Percentiles rank a stretch among this genome's conserved stretches.
These are phyloP conservation scores for Saccharomycopsis sp. DNA, from an alignment of 805 yeast genomes.

Conservation along the genomic window DNA sequence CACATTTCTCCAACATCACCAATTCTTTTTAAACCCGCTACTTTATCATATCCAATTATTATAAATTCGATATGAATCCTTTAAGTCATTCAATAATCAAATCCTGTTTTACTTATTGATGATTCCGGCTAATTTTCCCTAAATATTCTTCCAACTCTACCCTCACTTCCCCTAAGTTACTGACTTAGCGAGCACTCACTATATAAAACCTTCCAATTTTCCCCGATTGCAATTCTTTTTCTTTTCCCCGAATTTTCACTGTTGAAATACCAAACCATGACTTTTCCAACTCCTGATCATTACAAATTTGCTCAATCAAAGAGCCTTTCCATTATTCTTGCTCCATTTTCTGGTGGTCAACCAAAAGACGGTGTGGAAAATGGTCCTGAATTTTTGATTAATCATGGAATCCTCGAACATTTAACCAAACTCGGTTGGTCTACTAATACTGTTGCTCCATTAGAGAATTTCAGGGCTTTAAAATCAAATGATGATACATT, in stretches of 20 bases:
- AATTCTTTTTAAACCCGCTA: too few relatives aligned
- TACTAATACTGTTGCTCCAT: slow-evolving; percentile 41
- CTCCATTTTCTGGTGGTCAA: slow-evolving; percentile 96
- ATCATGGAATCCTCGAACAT: slow-evolving; percentile 59
- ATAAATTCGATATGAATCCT: not conserved
- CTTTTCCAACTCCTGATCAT: slow-evolving; percentile 9
- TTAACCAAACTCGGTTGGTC: slow-evolving; percentile 67
- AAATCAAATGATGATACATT: slow-evolving; percentile 32
- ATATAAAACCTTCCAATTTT: slow-evolving; percentile 9
- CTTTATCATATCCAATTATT: not conserved
- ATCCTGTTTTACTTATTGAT: not conserved
- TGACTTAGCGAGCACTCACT: slow-evolving; percentile 15
- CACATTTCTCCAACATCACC: too few relatives aligned
- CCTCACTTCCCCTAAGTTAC: slow-evolving; percentile 18
- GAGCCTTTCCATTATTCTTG: slow-evolving; percentile 62
- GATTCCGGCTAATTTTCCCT: not conserved
- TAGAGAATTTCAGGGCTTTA: slow-evolving; percentile 32
- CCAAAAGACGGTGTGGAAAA: slow-evolving; percentile 87
- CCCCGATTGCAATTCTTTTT: slow-evolving; percentile 3
- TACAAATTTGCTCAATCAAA: slow-evolving; percentile 47
- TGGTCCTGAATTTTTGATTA: slow-evolving; percentile 77
- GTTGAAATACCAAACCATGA: not conserved
- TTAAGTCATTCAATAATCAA: not conserved
- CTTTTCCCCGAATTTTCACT: not conserved
- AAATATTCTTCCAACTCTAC: too few relatives aligned